Conservation (phyloP, 306 rosid species). For the Chamaecrista fasciculata region DNA sequence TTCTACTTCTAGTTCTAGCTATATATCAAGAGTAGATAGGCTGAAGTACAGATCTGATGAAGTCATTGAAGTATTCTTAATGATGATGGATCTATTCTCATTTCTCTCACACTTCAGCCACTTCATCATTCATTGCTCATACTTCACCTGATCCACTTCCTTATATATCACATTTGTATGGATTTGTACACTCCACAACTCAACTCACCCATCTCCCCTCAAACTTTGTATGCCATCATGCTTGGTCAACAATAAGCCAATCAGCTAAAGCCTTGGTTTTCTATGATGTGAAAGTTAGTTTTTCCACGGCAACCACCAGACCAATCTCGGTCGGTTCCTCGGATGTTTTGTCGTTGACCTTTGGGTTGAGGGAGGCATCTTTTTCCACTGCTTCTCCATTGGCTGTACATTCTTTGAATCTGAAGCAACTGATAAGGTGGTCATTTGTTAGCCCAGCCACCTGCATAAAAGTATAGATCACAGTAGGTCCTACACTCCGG, state of each 20-base stretch:
- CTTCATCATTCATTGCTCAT: too few relatives aligned
- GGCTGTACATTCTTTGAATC: constrained; percentile 58
- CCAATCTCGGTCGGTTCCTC: constrained; percentile 36
- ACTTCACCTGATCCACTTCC: too few relatives aligned
- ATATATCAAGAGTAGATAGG: too few relatives aligned
- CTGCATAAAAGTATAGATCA: constrained; percentile 67
- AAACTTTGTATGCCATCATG: neutral
- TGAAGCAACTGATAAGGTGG: constrained; percentile 72
- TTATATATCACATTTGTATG: constrained; percentile 33
- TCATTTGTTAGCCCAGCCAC: constrained; percentile 78
- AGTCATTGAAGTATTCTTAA: too few relatives aligned
- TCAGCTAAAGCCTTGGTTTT: constrained; percentile 21
- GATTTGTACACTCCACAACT: constrained; percentile 53
- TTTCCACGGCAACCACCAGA: constrained; percentile 40
- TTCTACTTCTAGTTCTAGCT: constrained; percentile 29
- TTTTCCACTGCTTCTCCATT: constrained; percentile 38
- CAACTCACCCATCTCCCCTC: constrained; percentile 31
- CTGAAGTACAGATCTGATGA: too few relatives aligned
- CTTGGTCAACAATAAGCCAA: constrained; percentile 21
- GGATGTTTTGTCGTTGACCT: constrained; percentile 31
- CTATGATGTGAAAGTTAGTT: constrained; percentile 37
- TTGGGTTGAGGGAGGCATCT: constrained; percentile 38
- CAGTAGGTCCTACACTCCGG: constrained; percentile 73
- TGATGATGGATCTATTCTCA: too few relatives aligned
- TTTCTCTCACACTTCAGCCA: too few relatives aligned